Percentiles rank a stretch among this genome's conserved stretches.
These are phyloP conservation scores for Saksenaea oblongispora DNA, from an alignment of 371 early-diverging fungal species.

Conservation along the genomic window DNA sequence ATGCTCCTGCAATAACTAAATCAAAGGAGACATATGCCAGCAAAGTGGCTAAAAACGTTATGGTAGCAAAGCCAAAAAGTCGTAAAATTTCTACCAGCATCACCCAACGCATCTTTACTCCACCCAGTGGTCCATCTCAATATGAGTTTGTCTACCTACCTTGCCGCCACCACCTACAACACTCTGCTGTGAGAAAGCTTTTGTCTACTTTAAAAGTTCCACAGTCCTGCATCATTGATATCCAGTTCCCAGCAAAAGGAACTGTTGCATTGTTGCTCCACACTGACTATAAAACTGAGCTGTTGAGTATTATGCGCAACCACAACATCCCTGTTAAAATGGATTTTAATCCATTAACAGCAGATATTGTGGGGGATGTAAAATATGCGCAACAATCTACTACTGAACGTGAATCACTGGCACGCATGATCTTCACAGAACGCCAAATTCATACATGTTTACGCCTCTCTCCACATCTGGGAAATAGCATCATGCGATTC, in stretches of 20 bases:
- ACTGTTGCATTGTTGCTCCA: conserved; percentile 4
- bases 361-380: not conserved
- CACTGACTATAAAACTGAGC: not conserved
- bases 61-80: too few relatives aligned
- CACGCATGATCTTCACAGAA: not conserved
- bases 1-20: too few relatives aligned
- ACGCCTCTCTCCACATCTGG: not conserved
- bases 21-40: too few relatives aligned
- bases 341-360: not conserved
- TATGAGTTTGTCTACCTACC: conserved; percentile 7
- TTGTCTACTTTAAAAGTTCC: not conserved
- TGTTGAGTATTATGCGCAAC: not conserved
- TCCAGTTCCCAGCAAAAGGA: conserved; percentile 8
- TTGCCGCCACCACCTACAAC: not conserved
- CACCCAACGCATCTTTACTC: too few relatives aligned
- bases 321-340: not conserved
- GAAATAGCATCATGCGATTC: not conserved
- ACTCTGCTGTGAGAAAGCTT: conserved; percentile 2
- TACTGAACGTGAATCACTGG: not conserved
- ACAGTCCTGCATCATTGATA: conserved; percentile 5
- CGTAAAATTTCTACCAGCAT: too few relatives aligned
- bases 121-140: not conserved
- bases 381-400: not conserved
- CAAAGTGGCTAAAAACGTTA: too few relatives aligned
- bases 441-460: not conserved